Evolutionary conservation across 2,329 filamentous ascomycete species (phyloP).

Genomic region (Monilinia laxa): DNA sequence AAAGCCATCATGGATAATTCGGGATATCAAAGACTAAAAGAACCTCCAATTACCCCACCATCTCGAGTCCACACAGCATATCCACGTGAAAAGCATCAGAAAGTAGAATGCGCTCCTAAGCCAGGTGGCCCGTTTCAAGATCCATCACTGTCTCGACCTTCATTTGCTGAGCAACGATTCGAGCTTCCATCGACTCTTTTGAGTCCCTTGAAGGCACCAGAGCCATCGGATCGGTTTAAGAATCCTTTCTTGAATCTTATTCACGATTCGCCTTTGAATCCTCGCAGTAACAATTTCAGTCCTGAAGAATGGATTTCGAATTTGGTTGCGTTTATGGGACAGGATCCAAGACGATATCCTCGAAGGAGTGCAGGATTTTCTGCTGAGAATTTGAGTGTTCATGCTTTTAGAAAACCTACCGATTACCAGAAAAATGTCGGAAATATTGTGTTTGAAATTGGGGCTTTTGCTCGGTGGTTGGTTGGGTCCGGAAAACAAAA

Average conservation of each 20-base stretch:
- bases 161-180: constrained; percentile 10
- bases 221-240: constrained; percentile 6
- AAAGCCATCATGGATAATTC: constrained; percentile 18
- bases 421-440: constrained; percentile 68
- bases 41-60: constrained; percentile 17
- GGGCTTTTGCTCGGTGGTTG: constrained; percentile 47
- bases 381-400: constrained; percentile 67
- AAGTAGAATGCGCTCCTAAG: constrained; percentile 19
- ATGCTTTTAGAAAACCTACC: constrained; percentile 64
- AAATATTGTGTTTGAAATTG: constrained; percentile 56
- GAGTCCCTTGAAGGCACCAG: neutral
- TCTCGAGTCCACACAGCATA: constrained; percentile 22
- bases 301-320: constrained; percentile 50
- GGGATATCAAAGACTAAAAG: constrained; percentile 14
- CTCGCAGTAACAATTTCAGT: constrained; percentile 51
- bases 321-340: constrained; percentile 37
- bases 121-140: constrained; percentile 10
- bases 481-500: constrained; percentile 54
- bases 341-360: constrained; percentile 46
- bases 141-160: neutral
- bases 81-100: constrained; percentile 23
- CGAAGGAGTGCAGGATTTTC: constrained; percentile 60
- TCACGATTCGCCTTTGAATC: constrained; percentile 45
- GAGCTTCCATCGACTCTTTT: constrained; percentile 4
- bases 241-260: constrained; percentile 26